Evolutionary conservation across 2,329 filamentous ascomycete genomes (phyloP).

Genomic region (Fusarium sp.): DNA sequence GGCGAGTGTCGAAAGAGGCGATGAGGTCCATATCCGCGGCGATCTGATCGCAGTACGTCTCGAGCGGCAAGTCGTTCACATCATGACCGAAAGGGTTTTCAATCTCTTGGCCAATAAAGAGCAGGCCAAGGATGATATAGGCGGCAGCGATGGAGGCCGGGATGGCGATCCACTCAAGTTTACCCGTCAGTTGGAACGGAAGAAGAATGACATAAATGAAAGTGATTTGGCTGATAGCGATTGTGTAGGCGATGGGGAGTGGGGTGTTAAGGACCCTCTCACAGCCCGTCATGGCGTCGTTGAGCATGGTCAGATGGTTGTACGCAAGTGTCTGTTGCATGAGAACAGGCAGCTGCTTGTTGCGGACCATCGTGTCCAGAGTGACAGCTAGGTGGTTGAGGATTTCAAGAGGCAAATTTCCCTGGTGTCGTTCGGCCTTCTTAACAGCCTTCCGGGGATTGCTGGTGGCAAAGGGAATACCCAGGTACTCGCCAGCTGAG

Average conservation of each 20-base stretch:
- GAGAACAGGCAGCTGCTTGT: conserved; percentile 65
- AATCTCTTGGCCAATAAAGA: conserved; percentile 81
- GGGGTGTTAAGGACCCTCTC: conserved; percentile 87
- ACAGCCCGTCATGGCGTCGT: conserved; percentile 77
- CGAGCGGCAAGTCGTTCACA: conserved; percentile 83
- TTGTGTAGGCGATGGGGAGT: conserved; percentile 83
- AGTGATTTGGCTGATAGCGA: conserved; percentile 87
- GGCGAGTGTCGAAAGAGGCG: conserved; percentile 60
- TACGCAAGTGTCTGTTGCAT: conserved; percentile 72
- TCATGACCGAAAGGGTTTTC: conserved; percentile 88
- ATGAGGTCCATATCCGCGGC: conserved; percentile 81
- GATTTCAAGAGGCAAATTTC: conserved; percentile 85
- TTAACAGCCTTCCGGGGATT: conserved; percentile 86
- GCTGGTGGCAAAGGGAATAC: conserved; percentile 78
- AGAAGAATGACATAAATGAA: conserved; percentile 85
- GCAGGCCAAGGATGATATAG: conserved; percentile 85
- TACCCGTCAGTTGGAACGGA: conserved; percentile 79
- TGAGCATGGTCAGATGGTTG: conserved; percentile 71
- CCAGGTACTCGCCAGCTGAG: conserved; percentile 76
- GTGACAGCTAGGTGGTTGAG: conserved; percentile 77
- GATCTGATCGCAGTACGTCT: conserved; percentile 81
- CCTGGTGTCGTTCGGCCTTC: conserved; percentile 76
- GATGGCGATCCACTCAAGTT: conserved; percentile 80
- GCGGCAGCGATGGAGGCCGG: conserved; percentile 78
- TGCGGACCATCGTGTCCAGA: conserved; percentile 69